These are phyloP conservation scores for Ephemerocybe angulata DNA, from an alignment of 768 basidiomycete genomes.

Conservation along the genomic window DNA sequence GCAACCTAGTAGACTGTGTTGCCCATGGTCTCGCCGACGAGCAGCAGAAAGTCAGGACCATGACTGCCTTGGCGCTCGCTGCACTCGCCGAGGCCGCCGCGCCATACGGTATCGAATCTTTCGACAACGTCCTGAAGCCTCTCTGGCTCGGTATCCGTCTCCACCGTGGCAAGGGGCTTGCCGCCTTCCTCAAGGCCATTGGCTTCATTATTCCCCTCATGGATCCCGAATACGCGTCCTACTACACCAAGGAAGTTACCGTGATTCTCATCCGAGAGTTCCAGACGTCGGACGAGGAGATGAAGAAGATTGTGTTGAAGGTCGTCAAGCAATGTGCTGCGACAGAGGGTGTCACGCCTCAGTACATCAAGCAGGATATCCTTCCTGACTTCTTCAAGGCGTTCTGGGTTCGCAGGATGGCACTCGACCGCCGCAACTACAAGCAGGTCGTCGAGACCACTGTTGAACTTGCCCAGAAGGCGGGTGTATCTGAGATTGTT, in stretches of 20 bases:
- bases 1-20: conserved; percentile 94
- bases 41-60: conserved; percentile 93
- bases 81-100: conserved; percentile 96
- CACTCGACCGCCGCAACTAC: conserved; percentile 93
- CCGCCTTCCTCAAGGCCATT: conserved; percentile 95
- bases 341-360: conserved; percentile 94
- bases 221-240: conserved; percentile 99
- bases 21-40: conserved; percentile 91
- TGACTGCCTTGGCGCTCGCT: conserved; percentile 89
- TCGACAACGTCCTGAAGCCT: conserved; percentile 94
- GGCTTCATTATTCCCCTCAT: conserved; percentile 99
- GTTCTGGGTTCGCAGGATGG: conserved; percentile 99
- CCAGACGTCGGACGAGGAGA: conserved; percentile 99
- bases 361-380: conserved; percentile 96
- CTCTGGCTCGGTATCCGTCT: conserved; percentile 92
- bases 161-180: conserved; percentile 92
- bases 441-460: conserved; percentile 98
- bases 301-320: conserved; percentile 99
- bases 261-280: conserved; percentile 97
- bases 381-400: conserved; percentile 99
- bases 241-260: conserved; percentile 98
- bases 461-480: conserved; percentile 95
- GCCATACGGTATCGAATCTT: conserved; percentile 99
- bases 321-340: conserved; percentile 99
- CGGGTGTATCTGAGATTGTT: conserved; percentile 95